phyloP scores from a whole-genome alignment of 2,329 filamentous ascomycete genomes.

The Fusarium algeriense region DNA sequence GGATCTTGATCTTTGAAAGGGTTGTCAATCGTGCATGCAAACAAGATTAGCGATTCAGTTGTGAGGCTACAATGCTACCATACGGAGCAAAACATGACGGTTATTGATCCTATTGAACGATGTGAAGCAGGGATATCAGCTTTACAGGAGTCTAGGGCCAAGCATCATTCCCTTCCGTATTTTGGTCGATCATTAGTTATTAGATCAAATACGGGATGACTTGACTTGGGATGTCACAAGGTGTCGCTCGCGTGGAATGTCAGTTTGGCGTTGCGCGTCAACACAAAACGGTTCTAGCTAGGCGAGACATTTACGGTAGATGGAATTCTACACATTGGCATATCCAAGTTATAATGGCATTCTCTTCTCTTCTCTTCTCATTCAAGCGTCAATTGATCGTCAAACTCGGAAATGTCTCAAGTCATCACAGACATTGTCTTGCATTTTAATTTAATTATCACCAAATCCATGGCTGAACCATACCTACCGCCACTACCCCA shows the following conservation, averaged over 20 bases:
- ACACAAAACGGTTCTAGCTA: not conserved
- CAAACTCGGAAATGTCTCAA: not conserved
- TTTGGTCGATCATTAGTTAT: not conserved
- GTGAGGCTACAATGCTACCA: not conserved
- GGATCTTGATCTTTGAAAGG: not conserved
- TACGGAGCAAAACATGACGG: not conserved
- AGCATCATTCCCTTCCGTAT: not conserved
- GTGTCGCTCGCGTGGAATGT: not conserved
- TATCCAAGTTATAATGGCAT: not conserved
- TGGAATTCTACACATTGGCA: not conserved
- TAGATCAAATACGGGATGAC: not conserved
- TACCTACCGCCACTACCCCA: not conserved
- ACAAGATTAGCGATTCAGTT: slow-evolving; percentile 4
- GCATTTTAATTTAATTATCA: not conserved
- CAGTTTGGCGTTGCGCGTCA: not conserved
- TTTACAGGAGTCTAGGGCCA: not conserved
- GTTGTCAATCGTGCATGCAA: not conserved
- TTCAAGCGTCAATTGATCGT: rapidly evolving
- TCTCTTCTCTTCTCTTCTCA: not conserved
- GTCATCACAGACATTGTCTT: not conserved
- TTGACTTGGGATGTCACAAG: not conserved
- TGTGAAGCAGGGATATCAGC: not conserved
- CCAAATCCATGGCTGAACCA: not conserved
- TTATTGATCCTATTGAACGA: not conserved
- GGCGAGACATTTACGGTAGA: too few species aligned